These are phyloP conservation scores for Podaxis sp. DNA, from an alignment of 768 basidiomycete species.

Conservation along the genomic window DNA sequence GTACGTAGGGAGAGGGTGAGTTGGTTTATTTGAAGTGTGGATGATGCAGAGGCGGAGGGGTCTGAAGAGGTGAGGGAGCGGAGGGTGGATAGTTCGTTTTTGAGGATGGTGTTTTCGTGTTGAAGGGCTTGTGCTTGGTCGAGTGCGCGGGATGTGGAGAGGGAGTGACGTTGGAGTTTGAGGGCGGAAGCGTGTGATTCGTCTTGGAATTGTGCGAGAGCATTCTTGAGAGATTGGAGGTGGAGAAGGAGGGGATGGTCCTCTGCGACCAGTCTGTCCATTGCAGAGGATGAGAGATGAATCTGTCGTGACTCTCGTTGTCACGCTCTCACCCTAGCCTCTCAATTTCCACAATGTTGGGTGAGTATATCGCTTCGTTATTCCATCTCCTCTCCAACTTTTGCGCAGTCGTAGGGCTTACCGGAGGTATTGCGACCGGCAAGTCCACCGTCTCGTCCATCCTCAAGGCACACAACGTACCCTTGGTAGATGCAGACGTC, in stretches of 20 bases:
- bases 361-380: background rate
- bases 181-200: conserved; percentile 64
- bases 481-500: conserved; percentile 91
- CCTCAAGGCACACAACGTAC: conserved; percentile 60
- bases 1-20: conserved; percentile 66
- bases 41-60: conserved; percentile 20
- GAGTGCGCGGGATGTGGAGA: conserved; percentile 45
- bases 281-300: no score
- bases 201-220: conserved; percentile 20
- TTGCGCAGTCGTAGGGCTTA: conserved; percentile 80
- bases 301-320: no score
- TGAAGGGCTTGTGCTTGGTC: conserved; percentile 48
- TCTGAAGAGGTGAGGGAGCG: conserved; percentile 36
- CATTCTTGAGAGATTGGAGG: background rate
- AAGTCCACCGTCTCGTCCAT: conserved; percentile 89
- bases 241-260: conserved; percentile 9
- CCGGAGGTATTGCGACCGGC: conserved; percentile 94
- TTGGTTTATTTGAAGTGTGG: conserved; percentile 35
- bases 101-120: conserved; percentile 53
- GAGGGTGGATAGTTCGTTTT: conserved; percentile 52
- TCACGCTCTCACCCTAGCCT: background rate
- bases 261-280: no score
- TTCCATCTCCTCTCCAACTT: background rate
- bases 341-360: background rate
- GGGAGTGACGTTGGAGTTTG: conserved; percentile 59